A percentile compares a stretch with the other conserved stretches of the same genome.
phyloP scores from a whole-genome alignment of 495 filamentous ascomycete species.

The Acidomyces sp. region DNA sequence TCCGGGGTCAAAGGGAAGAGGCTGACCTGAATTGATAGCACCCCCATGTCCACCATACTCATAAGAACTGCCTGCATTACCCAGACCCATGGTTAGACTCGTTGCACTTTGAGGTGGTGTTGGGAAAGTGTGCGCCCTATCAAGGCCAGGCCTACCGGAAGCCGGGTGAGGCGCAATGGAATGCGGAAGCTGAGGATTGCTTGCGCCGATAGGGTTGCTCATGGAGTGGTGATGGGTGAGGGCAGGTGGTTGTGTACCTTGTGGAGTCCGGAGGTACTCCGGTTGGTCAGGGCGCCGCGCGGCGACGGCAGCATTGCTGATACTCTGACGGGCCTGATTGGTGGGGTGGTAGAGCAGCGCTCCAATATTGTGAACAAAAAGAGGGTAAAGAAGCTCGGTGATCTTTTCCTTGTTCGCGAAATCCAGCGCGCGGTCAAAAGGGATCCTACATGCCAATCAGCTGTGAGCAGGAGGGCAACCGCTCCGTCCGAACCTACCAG shows the following conservation, averaged over 20 bases:
- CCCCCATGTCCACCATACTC: constrained; percentile 65
- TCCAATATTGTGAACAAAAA: constrained; percentile 97
- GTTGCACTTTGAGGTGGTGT: constrained; percentile 89
- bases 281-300: constrained; percentile 53
- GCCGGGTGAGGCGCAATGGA: constrained; percentile 65
- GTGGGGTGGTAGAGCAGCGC: constrained; percentile 87
- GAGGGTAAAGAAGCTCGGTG: constrained; percentile 82
- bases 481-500: constrained; percentile 51
- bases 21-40: constrained; percentile 50
- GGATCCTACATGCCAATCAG: constrained; percentile 59
- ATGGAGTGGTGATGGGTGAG: constrained; percentile 69
- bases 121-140: constrained; percentile 80
- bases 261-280: constrained; percentile 34
- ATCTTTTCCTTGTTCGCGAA: constrained; percentile 99
- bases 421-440: constrained; percentile 87
- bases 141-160: constrained; percentile 55
- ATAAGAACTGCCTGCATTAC: constrained; percentile 56
- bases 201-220: constrained; percentile 48
- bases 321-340: constrained; percentile 58
- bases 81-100: constrained; percentile 66
- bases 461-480: constrained; percentile 3
- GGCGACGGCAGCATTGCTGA: constrained; percentile 64
- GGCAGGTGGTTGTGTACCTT: constrained; percentile 54
- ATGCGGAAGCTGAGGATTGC: constrained; percentile 52
- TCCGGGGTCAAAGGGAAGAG: constrained; percentile 74